These are phyloP conservation scores for Vitis rotundifolia DNA, from an alignment of 164 flowering plant species.

Conservation along the genomic window DNA sequence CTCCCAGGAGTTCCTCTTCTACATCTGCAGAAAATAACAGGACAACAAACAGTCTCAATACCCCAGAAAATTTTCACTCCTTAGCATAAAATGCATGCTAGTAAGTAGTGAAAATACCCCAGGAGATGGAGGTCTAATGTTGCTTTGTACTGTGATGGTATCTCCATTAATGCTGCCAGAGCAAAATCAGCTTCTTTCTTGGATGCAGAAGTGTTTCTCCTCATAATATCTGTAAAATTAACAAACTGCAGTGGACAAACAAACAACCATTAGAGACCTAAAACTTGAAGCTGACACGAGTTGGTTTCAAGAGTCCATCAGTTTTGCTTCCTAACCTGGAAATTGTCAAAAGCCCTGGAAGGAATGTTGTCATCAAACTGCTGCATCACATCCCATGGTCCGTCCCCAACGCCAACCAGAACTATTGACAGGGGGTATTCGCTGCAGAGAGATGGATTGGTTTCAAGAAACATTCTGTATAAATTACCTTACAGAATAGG, in stretches of 20 bases:
- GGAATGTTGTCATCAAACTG: slow-evolving; percentile 61
- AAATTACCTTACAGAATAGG: not conserved
- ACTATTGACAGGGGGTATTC: slow-evolving; percentile 52
- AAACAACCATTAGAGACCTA: not conserved
- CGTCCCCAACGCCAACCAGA: slow-evolving; percentile 63
- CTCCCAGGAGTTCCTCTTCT: slow-evolving; percentile 26
- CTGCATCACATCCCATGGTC: slow-evolving; percentile 62
- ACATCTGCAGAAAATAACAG: slow-evolving; percentile 18
- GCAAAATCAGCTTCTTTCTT: slow-evolving; percentile 58
- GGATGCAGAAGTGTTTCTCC: slow-evolving; percentile 15
- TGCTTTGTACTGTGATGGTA: slow-evolving; percentile 55
- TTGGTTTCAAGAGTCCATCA: not conserved
- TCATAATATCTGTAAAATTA: slow-evolving; percentile 56
- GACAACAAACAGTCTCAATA: not conserved
- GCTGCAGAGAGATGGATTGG: slow-evolving; percentile 22
- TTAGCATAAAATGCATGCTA: not conserved
- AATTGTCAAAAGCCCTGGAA: slow-evolving; percentile 50
- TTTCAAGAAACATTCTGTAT: slow-evolving; percentile 1
- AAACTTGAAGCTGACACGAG: not conserved
- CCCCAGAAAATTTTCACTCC: too few relatives aligned
- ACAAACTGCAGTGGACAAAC: slow-evolving; percentile 44
- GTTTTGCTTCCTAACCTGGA: slow-evolving; percentile 35
- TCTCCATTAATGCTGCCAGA: slow-evolving; percentile 53
- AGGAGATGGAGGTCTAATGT: slow-evolving; percentile 41
- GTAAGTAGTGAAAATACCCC: slow-evolving; percentile 26